These are phyloP conservation scores for Thermothielavioides terrestris DNA, from an alignment of 495 filamentous ascomycete genomes.

Conservation along the genomic window DNA sequence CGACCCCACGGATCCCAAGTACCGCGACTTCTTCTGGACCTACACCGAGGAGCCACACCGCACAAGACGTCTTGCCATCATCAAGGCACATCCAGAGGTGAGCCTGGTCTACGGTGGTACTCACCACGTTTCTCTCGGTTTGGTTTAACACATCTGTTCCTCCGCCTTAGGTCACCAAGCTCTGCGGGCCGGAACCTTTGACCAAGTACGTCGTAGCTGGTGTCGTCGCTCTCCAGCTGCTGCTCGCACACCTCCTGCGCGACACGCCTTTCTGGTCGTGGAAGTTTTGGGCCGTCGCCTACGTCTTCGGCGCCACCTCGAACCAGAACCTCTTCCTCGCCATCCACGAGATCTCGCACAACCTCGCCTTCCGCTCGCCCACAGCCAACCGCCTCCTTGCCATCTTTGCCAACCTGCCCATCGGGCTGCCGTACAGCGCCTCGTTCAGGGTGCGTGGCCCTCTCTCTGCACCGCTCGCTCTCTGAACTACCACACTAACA, in stretches of 20 bases:
- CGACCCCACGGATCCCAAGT: slow-evolving; percentile 36
- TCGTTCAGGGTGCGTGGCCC: slow-evolving; percentile 65
- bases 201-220: slow-evolving; percentile 87
- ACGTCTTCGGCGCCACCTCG: slow-evolving; percentile 87
- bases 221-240: slow-evolving; percentile 75
- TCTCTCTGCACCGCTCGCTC: background rate
- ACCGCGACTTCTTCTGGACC: slow-evolving; percentile 71
- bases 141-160: slow-evolving; percentile 54
- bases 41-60: slow-evolving; percentile 98
- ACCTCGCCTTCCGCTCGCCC: slow-evolving; percentile 85
- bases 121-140: background rate
- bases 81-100: slow-evolving; percentile 98
- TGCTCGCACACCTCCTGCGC: slow-evolving; percentile 70
- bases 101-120: background rate
- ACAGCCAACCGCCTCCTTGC: slow-evolving; percentile 76
- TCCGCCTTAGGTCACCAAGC: slow-evolving; percentile 76
- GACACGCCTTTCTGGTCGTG: slow-evolving; percentile 73
- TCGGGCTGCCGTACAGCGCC: slow-evolving; percentile 92
- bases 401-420: slow-evolving; percentile 90
- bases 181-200: slow-evolving; percentile 92
- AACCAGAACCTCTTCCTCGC: slow-evolving; percentile 99
- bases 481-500: background rate
- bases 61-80: slow-evolving; percentile 82
- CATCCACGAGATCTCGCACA: slow-evolving; percentile 99
- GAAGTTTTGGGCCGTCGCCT: slow-evolving; percentile 76